Conservation (phyloP, 2,329 filamentous ascomycete species). For the Penicillium sp. region DNA sequence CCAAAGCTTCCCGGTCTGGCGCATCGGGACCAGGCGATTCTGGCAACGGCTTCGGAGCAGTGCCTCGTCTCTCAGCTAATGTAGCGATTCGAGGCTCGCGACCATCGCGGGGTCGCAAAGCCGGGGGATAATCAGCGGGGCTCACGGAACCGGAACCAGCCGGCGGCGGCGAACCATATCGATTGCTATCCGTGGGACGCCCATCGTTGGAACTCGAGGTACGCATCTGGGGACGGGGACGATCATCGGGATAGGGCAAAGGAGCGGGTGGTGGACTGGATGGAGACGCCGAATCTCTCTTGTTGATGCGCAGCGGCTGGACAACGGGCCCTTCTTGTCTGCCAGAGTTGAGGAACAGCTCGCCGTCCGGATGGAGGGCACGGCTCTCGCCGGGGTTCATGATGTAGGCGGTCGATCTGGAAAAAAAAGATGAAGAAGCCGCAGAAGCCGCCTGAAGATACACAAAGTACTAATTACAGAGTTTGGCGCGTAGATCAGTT, state of each 20-base stretch:
- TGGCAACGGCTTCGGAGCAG: constrained; percentile 71
- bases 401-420: constrained; percentile 9
- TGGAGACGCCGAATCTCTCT: constrained; percentile 66
- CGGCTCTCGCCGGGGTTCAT: constrained; percentile 48
- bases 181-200: constrained; percentile 27
- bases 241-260: constrained; percentile 72
- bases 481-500: constrained; percentile 16
- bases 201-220: constrained; percentile 30
- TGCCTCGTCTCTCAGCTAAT: constrained; percentile 79
- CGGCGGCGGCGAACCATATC: constrained; percentile 32
- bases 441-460: constrained; percentile 8
- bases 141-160: constrained; percentile 28
- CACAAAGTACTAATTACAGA: constrained; percentile 13
- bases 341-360: constrained; percentile 63
- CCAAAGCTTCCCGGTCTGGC: constrained; percentile 76
- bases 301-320: constrained; percentile 80
- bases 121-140: constrained; percentile 39
- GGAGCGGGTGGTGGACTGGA: constrained; percentile 50
- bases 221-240: constrained; percentile 35
- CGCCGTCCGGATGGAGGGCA: constrained; percentile 73
- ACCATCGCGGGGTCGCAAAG: constrained; percentile 42
- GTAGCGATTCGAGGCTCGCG: constrained; percentile 57
- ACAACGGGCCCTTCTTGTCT: constrained; percentile 63
- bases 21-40: constrained; percentile 75
- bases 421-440: constrained; percentile 5